Conservation (phyloP, 345 rosid genomes). For the Arabis hirsuta region DNA sequence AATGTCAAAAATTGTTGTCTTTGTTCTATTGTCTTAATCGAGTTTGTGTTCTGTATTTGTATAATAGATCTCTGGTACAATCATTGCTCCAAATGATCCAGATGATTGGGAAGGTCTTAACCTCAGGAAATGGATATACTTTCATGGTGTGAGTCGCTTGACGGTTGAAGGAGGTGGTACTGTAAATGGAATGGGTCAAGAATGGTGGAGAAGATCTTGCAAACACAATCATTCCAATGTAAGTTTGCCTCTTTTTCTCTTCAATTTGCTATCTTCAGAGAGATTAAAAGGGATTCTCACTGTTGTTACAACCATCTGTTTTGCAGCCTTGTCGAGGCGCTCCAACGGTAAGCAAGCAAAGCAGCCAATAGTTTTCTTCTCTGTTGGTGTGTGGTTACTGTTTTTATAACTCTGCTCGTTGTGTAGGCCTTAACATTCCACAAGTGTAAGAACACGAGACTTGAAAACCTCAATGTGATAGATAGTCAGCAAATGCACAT, state of each 20-base stretch:
- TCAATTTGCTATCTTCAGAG: conserved; percentile 5
- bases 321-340: conserved; percentile 91
- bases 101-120: conserved; percentile 71
- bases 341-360: conserved; percentile 69
- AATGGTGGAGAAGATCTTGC: conserved; percentile 92
- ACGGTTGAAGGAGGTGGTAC: conserved; percentile 77
- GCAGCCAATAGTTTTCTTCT: conserved; percentile 23
- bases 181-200: conserved; percentile 77
- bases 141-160: conserved; percentile 74
- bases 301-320: conserved; percentile 28
- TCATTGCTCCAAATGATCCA: conserved; percentile 83
- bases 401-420: conserved; percentile 22
- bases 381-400: neutral
- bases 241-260: conserved; percentile 12
- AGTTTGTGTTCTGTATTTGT: neutral
- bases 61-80: conserved; percentile 70
- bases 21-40: neutral
- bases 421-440: conserved; percentile 86
- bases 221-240: conserved; percentile 56
- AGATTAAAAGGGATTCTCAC: conserved; percentile 25
- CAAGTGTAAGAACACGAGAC: conserved; percentile 73
- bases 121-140: conserved; percentile 79
- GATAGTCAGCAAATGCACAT: conserved; percentile 84
- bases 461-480: conserved; percentile 57
- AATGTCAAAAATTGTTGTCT: conserved; percentile 4